Conservation (phyloP, 1,284 basidiomycete genomes). For the Ceratorhiza oryzae-sativae region DNA sequence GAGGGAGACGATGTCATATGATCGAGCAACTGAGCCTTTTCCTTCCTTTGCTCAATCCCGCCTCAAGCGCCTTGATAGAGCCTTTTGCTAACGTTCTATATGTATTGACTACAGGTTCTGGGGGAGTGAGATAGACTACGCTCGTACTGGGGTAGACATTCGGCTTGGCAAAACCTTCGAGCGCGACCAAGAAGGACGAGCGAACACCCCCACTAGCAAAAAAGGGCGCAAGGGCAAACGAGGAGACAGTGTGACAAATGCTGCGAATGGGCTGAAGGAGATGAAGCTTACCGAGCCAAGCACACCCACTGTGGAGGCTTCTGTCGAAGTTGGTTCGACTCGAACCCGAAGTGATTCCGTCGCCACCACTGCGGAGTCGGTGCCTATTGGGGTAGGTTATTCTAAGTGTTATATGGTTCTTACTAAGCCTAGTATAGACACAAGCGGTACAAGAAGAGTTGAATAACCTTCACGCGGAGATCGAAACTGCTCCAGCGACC, state of each 20-base stretch:
- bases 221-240: conserved; percentile 27
- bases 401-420: neutral
- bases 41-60: neutral
- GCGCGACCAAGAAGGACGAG: conserved; percentile 5
- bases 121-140: conserved; percentile 34
- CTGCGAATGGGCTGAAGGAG: neutral
- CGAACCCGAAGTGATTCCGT: conserved; percentile 9
- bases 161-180: conserved; percentile 31
- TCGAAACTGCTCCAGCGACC: conserved; percentile 25
- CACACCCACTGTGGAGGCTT: neutral
- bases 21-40: conserved; percentile 45
- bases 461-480: conserved; percentile 13
- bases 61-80: too few relatives aligned
- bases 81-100: neutral
- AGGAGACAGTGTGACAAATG: conserved; percentile 28
- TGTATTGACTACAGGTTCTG: conserved; percentile 16
- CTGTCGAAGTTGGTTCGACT: neutral
- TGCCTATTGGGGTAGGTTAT: neutral
- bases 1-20: conserved; percentile 54
- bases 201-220: conserved; percentile 7
- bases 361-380: conserved; percentile 2
- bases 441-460: conserved; percentile 39
- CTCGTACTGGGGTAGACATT: conserved; percentile 36
- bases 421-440: conserved; percentile 31
- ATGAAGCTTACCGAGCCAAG: neutral